Percentiles rank a stretch among this genome's conserved stretches.
These are phyloP conservation scores for Verbascum thapsus DNA, from an alignment of 257 asterid species.

Conservation along the genomic window DNA sequence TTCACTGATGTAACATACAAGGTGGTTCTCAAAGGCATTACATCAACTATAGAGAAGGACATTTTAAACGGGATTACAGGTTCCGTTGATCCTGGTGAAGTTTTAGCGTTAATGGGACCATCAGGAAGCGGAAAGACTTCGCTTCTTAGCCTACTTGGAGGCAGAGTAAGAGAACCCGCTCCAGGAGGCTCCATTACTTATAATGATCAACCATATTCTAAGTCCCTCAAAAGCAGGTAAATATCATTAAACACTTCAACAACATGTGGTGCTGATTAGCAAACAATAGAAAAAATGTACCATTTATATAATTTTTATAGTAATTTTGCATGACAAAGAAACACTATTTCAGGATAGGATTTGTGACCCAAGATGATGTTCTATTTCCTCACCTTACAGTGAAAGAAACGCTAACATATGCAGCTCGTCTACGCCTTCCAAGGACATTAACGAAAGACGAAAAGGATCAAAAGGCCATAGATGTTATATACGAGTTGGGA, in stretches of 20 bases:
- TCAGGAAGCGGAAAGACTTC: slow-evolving; percentile 99
- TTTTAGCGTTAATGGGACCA: slow-evolving; percentile 96
- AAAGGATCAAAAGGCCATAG: slow-evolving; percentile 70
- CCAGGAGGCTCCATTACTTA: slow-evolving; percentile 70
- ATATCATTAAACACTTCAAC: not conserved
- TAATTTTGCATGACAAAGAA: slow-evolving; percentile 6
- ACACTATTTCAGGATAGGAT: slow-evolving; percentile 83
- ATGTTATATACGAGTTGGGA: slow-evolving; percentile 83
- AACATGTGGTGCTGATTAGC: not conserved
- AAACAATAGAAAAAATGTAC: too few relatives aligned
- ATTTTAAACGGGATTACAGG: slow-evolving; percentile 82
- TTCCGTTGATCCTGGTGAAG: slow-evolving; percentile 87
- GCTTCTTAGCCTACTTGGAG: slow-evolving; percentile 79
- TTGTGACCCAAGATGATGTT: slow-evolving; percentile 96
- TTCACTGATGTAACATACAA: slow-evolving; percentile 84
- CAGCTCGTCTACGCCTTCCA: slow-evolving; percentile 87
- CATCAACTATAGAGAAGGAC: slow-evolving; percentile 71
- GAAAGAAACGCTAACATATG: slow-evolving; percentile 71
- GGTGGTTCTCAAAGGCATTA: slow-evolving; percentile 67
- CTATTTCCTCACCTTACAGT: slow-evolving; percentile 96
- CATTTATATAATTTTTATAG: too few relatives aligned
- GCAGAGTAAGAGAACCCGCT: slow-evolving; percentile 56
- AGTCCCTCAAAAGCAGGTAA: slow-evolving; percentile 84
- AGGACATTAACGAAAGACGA: slow-evolving; percentile 65
- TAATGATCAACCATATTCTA: slow-evolving; percentile 76